A percentile compares a stretch with the other conserved stretches of the same genome.
Evolutionary conservation across 176 grass and related monocot genomes (phyloP).

Genomic region (Paspalum notatum): DNA sequence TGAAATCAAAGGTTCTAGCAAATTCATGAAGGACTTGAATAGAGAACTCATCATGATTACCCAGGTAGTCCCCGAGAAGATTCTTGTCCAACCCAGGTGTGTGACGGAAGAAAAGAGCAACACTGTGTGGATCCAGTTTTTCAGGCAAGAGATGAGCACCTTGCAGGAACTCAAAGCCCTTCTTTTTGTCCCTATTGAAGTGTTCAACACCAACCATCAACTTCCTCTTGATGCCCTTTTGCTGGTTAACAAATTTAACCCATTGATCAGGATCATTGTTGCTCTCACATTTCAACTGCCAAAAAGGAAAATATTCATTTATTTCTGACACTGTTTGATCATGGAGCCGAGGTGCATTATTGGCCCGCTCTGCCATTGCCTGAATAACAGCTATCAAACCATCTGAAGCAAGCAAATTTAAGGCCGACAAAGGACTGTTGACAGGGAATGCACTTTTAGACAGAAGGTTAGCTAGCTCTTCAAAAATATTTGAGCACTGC

Average conservation of each 20-base stretch:
- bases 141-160: slow-evolving; percentile 88
- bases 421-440: slow-evolving; percentile 80
- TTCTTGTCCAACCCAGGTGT: slow-evolving; percentile 90
- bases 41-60: slow-evolving; percentile 92
- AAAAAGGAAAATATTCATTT: slow-evolving; percentile 81
- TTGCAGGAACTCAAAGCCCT: slow-evolving; percentile 94
- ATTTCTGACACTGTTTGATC: slow-evolving; percentile 66
- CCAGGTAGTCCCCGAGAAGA: slow-evolving; percentile 92
- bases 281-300: slow-evolving; percentile 63
- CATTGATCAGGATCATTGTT: slow-evolving; percentile 71
- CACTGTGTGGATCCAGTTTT: slow-evolving; percentile 83
- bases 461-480: slow-evolving; percentile 91
- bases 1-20: slow-evolving; percentile 90
- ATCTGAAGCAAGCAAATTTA: slow-evolving; percentile 91
- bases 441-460: slow-evolving; percentile 95
- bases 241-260: slow-evolving; percentile 85
- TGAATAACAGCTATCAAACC: slow-evolving; percentile 89
- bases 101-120: slow-evolving; percentile 88
- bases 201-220: slow-evolving; percentile 86
- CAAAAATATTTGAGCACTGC: slow-evolving; percentile 88
- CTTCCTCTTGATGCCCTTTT: slow-evolving; percentile 88
- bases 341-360: slow-evolving; percentile 56
- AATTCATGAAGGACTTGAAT: slow-evolving; percentile 91
- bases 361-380: slow-evolving; percentile 74
- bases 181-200: slow-evolving; percentile 92